Conservation (phyloP, 129 eudicot species). For the Smallanthus sonchifolius region DNA sequence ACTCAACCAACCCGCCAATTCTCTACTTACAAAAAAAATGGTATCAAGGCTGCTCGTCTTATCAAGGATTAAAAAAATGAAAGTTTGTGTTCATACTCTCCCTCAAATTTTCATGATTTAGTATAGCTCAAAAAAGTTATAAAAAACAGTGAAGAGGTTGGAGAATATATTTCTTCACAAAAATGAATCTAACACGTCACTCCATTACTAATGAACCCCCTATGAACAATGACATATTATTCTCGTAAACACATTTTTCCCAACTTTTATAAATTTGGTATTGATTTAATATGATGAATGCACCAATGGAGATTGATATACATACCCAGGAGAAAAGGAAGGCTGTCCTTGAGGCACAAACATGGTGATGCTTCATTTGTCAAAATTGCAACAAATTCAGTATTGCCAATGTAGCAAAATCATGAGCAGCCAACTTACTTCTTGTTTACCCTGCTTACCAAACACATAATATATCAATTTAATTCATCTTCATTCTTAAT, state of each 20-base stretch:
- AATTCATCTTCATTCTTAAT: not conserved
- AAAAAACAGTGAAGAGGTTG: too few relatives aligned
- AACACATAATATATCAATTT: constrained; percentile 2
- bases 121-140: too few relatives aligned
- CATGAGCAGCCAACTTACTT: constrained; percentile 28
- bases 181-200: too few relatives aligned
- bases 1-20: too few relatives aligned
- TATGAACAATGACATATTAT: not conserved
- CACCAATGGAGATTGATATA: not conserved
- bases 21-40: too few relatives aligned
- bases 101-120: too few relatives aligned
- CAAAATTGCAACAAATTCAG: constrained; percentile 9
- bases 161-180: too few relatives aligned
- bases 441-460: too few relatives aligned
- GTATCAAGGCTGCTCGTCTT: too few relatives aligned
- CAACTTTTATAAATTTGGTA: constrained; percentile 2
- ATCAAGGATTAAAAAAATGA: too few relatives aligned
- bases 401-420: constrained; percentile 2
- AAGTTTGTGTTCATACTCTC: too few relatives aligned
- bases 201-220: constrained; percentile 10
- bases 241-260: not conserved
- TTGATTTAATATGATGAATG: constrained; percentile 5
- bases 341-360: constrained; percentile 10
- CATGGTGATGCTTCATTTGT: constrained; percentile 32
- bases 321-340: not conserved